Conservation (phyloP, 495 filamentous ascomycete species). For the Schizothecium vesticola region DNA sequence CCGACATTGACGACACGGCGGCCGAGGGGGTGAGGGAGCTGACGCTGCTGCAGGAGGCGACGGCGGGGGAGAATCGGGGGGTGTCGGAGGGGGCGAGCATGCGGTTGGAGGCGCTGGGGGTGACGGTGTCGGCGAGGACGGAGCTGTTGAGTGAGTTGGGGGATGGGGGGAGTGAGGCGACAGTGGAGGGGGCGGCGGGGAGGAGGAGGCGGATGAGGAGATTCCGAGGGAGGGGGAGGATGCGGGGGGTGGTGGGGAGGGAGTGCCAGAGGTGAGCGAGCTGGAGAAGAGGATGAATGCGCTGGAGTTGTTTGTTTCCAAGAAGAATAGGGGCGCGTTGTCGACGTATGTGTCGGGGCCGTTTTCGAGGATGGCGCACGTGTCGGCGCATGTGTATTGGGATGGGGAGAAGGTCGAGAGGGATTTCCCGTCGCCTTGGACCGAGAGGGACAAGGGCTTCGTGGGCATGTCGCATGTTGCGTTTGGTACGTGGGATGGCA, state of each 20-base stretch:
- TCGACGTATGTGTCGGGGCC: neutral
- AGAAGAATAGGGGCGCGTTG: neutral
- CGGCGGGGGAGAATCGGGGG: neutral
- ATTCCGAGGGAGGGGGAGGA: neutral
- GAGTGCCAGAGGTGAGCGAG: neutral
- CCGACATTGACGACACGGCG: neutral
- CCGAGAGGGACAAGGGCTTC: neutral
- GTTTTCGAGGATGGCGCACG: neutral
- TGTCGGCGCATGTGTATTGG: neutral
- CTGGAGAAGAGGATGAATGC: neutral
- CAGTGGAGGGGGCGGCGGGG: neutral
- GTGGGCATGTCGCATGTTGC: neutral
- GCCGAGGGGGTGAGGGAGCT: neutral
- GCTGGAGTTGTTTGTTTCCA: neutral
- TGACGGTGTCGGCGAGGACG: constrained; percentile 2
- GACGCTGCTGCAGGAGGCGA: neutral
- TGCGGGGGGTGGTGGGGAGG: neutral
- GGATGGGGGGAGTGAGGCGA: neutral
- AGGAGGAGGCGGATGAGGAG: constrained; percentile 2
- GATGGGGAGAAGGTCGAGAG: neutral
- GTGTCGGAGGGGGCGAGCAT: neutral
- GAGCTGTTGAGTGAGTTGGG: neutral
- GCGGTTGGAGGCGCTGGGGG: neutral
- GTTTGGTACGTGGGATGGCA: neutral
- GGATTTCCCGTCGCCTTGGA: neutral